Conservation (phyloP, 2,329 filamentous ascomycete genomes). For the Pseudopithomyces maydicus region DNA sequence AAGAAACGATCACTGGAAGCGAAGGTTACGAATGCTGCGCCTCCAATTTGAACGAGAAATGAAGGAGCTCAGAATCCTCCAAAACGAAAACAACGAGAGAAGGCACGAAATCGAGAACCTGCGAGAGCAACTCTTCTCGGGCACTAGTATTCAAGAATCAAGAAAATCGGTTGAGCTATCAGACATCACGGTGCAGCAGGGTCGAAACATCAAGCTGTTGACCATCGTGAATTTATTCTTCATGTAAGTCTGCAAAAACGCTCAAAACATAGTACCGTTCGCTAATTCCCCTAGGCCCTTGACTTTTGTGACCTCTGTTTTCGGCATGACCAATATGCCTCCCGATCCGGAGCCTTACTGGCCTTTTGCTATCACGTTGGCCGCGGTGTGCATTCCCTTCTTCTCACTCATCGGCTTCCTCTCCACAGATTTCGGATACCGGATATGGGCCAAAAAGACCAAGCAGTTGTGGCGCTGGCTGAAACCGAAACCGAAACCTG, state of each 20-base stretch:
- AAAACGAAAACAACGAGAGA: conserved; percentile 59
- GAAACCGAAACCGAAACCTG: conserved; percentile 17
- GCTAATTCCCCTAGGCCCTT: conserved; percentile 46
- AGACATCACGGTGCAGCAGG: conserved; percentile 60
- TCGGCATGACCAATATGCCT: conserved; percentile 57
- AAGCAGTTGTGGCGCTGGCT: conserved; percentile 35
- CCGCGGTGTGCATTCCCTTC: conserved; percentile 51
- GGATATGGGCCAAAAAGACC: conserved; percentile 42
- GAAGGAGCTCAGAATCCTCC: conserved; percentile 53
- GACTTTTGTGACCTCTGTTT: conserved; percentile 66
- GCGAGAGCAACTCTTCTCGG: conserved; percentile 66
- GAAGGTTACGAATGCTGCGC: conserved; percentile 54
- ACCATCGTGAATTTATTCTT: conserved; percentile 67
- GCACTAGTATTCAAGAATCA: conserved; percentile 66
- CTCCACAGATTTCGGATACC: conserved; percentile 48
- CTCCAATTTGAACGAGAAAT: conserved; percentile 60
- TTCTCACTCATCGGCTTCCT: conserved; percentile 53
- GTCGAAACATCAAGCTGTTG: conserved; percentile 63
- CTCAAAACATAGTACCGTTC: neutral
- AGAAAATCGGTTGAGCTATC: conserved; percentile 63
- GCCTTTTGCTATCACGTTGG: conserved; percentile 49
- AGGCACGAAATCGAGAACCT: conserved; percentile 62
- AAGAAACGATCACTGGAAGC: conserved; percentile 55
- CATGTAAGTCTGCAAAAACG: conserved; percentile 35
- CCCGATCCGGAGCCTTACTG: conserved; percentile 40